Conservation (phyloP, 192 early-diverging fungal genomes). For the Linnemannia exigua region DNA sequence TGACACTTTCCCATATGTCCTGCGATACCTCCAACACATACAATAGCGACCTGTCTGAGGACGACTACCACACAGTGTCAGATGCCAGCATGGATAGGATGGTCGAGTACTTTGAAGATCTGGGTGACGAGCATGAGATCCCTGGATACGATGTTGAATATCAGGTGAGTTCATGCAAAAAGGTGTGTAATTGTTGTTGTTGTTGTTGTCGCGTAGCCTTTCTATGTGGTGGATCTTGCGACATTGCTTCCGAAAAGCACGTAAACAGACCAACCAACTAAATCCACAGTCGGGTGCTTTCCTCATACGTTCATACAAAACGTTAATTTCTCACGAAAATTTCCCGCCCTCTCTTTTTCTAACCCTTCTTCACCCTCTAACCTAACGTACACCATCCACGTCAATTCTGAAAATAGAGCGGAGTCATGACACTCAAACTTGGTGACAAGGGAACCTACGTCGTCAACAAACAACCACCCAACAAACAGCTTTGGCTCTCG, state of each 20-base stretch:
- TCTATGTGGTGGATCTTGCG: neutral
- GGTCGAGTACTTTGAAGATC: conserved; percentile 79
- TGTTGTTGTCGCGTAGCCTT: too few relatives aligned
- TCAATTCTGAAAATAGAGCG: conserved; percentile 56
- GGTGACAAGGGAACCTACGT: conserved; percentile 91
- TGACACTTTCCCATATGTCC: neutral
- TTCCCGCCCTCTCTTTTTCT: neutral
- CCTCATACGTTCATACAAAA: neutral
- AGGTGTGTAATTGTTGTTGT: conserved; percentile 28
- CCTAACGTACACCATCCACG: too few relatives aligned
- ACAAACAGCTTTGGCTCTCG: conserved; percentile 98
- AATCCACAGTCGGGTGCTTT: neutral
- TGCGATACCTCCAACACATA: neutral
- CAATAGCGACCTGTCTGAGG: conserved; percentile 63
- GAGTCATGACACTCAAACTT: conserved; percentile 90
- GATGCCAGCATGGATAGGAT: conserved; percentile 75
- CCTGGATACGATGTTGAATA: conserved; percentile 87
- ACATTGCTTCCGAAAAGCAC: neutral
- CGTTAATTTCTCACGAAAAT: neutral
- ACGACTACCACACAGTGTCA: conserved; percentile 73
- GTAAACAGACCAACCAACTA: neutral
- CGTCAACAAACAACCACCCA: conserved; percentile 98
- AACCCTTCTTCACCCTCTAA: neutral
- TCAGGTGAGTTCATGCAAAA: conserved; percentile 71
- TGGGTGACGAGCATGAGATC: conserved; percentile 78